phyloP scores from a whole-genome alignment of 805 yeast genomes.

The Candida nemodendra region DNA sequence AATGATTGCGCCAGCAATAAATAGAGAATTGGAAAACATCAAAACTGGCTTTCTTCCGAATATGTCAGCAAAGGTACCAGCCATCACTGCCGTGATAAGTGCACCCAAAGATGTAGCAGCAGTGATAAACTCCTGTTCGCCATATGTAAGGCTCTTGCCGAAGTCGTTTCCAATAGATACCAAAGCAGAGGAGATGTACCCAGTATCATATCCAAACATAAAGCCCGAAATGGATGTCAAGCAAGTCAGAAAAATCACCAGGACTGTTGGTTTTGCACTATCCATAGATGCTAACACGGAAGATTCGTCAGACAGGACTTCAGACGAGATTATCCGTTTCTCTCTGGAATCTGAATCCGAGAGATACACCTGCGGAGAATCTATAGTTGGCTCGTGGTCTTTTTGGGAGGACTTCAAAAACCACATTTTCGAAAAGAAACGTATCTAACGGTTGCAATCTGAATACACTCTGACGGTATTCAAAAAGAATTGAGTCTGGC shows the following conservation, averaged over 20 bases:
- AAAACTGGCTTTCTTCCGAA: constrained; percentile 85
- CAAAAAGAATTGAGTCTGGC: too few relatives aligned
- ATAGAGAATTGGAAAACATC: constrained; percentile 77
- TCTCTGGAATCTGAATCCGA: constrained; percentile 3
- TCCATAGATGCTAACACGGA: constrained; percentile 27
- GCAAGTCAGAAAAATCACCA: constrained; percentile 67
- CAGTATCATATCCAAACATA: constrained; percentile 97
- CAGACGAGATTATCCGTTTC: too few relatives aligned
- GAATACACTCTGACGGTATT: too few relatives aligned
- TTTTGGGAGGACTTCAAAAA: too few relatives aligned
- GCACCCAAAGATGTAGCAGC: constrained; percentile 96
- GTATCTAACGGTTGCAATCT: too few relatives aligned
- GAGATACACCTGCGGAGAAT: too few relatives aligned
- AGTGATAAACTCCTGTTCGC: constrained; percentile 86
- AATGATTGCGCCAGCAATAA: constrained; percentile 78
- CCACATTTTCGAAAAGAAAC: too few relatives aligned
- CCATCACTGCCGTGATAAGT: constrained; percentile 68
- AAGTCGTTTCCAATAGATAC: constrained; percentile 82
- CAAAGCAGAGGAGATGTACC: constrained; percentile 91
- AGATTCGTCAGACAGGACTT: constrained; percentile 5
- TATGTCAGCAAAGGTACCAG: constrained; percentile 80
- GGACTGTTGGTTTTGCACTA: constrained; percentile 53
- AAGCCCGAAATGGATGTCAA: constrained; percentile 90
- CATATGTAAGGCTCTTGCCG: constrained; percentile 58
- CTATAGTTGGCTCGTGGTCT: too few relatives aligned